Percentiles rank a stretch among this genome's conserved stretches.
phyloP scores from a whole-genome alignment of 768 basidiomycete genomes.

The Calocybe indica region DNA sequence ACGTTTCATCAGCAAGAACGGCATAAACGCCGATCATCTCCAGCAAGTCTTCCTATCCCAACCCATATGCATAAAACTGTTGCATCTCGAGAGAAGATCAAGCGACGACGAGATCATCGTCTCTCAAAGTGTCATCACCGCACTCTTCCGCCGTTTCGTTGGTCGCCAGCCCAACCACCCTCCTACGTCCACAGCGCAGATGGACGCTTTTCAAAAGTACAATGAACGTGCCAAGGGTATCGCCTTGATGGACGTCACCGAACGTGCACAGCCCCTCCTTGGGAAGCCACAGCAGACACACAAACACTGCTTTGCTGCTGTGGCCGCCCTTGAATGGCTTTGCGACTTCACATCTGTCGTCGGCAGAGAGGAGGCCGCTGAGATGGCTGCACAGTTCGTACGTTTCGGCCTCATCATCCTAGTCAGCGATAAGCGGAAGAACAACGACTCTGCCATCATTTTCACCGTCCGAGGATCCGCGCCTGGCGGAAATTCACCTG shows the following conservation, averaged over 20 bases:
- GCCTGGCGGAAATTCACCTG: constrained; percentile 67
- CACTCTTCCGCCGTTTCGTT: constrained; percentile 92
- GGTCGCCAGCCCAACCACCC: constrained; percentile 83
- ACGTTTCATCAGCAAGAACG: constrained; percentile 99
- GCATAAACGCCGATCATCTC: constrained; percentile 92
- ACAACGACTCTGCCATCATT: constrained; percentile 88
- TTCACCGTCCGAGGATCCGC: constrained; percentile 85
- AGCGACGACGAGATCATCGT: constrained; percentile 97
- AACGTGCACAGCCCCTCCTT: constrained; percentile 52
- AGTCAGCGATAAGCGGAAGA: constrained; percentile 88
- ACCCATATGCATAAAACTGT: constrained; percentile 95
- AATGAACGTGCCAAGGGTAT: constrained; percentile 76
- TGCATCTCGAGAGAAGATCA: constrained; percentile 91
- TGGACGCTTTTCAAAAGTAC: constrained; percentile 67
- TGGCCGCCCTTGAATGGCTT: constrained; percentile 91
- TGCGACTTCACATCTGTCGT: constrained; percentile 96
- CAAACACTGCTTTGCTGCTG: constrained; percentile 80
- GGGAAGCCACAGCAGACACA: constrained; percentile 44
- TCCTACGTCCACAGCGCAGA: constrained; percentile 34
- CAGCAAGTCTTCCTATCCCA: constrained; percentile 85
- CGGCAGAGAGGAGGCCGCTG: constrained; percentile 92
- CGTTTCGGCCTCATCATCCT: constrained; percentile 87
- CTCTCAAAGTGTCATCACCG: constrained; percentile 88
- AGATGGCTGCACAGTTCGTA: constrained; percentile 97
- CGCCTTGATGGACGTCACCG: constrained; percentile 62